Evolutionary conservation across 495 filamentous ascomycete genomes (phyloP).

Genomic region (Copromyces sp.): DNA sequence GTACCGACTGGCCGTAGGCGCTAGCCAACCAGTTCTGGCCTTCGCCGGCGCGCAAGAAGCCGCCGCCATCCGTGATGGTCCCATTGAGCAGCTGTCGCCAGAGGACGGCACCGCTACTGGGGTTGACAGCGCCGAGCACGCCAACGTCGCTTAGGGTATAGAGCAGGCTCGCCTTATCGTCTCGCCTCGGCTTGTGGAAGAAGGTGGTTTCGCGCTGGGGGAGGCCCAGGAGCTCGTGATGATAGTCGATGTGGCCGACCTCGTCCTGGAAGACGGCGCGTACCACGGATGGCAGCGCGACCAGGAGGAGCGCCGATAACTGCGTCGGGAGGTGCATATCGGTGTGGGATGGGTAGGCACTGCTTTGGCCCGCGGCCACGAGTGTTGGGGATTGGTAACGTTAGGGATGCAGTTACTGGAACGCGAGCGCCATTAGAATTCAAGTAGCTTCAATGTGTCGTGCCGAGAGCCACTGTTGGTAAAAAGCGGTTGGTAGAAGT

Average conservation of each 20-base stretch:
- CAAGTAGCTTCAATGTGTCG: not conserved
- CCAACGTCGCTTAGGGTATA: conserved; percentile 80
- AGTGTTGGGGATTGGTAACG: not conserved
- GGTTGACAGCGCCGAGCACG: conserved; percentile 81
- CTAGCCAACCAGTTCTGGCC: conserved; percentile 63
- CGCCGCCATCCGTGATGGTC: conserved; percentile 28
- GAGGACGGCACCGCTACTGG: conserved; percentile 68
- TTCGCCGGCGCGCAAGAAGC: conserved; percentile 61
- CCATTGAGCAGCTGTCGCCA: conserved; percentile 66
- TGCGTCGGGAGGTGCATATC: not conserved
- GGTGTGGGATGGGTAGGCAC: not conserved
- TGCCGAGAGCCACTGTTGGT: not conserved
- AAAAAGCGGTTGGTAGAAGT: not conserved
- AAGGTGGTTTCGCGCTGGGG: conserved; percentile 79
- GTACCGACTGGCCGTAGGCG: conserved; percentile 54
- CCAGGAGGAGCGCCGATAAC: conserved; percentile 15
- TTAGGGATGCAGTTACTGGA: not conserved
- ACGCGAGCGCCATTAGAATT: not conserved
- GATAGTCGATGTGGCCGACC: conserved; percentile 86
- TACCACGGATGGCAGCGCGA: conserved; percentile 31
- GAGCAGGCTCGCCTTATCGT: conserved; percentile 77
- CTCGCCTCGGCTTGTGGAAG: conserved; percentile 75
- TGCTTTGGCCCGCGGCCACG: not conserved
- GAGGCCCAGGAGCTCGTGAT: conserved; percentile 76
- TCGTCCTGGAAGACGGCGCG: conserved; percentile 80